Percentiles rank a stretch among this genome's conserved stretches.
Evolutionary conservation across 805 yeast genomes (phyloP).

Genomic region (Cyberlindnera subsufficiens): DNA sequence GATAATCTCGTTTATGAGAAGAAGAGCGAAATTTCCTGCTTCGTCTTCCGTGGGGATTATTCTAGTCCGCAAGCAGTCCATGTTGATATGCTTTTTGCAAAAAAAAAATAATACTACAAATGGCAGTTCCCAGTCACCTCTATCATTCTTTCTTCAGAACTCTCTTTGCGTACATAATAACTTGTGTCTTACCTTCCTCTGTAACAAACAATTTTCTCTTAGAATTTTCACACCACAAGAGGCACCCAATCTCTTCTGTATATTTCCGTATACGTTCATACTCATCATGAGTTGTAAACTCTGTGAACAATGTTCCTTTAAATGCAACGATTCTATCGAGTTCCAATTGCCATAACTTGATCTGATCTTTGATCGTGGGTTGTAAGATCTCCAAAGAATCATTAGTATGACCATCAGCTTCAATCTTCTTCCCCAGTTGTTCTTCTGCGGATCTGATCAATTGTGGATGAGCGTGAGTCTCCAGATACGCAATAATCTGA

Average conservation of each 20-base stretch:
- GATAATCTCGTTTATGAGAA: no score
- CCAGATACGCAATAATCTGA: slow-evolving; percentile 83
- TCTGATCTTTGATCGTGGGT: slow-evolving; percentile 96
- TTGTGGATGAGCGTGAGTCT: slow-evolving; percentile 91
- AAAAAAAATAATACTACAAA: no score
- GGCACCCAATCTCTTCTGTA: slow-evolving; percentile 87
- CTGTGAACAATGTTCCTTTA: slow-evolving; percentile 84
- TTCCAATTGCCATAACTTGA: slow-evolving; percentile 93
- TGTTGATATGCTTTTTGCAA: no score
- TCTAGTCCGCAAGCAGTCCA: no score
- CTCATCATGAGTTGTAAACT: slow-evolving; percentile 73
- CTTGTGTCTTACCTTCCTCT: slow-evolving; percentile 78
- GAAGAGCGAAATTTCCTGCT: no score
- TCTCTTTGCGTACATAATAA: slow-evolving; percentile 86
- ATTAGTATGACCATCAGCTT: slow-evolving; percentile 42
- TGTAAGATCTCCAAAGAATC: slow-evolving; percentile 66
- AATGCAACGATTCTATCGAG: slow-evolving; percentile 84
- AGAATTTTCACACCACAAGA: slow-evolving; percentile 76
- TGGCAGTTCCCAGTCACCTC: no score
- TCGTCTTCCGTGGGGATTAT: no score
- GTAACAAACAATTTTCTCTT: slow-evolving; percentile 80
- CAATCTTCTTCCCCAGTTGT: slow-evolving; percentile 57
- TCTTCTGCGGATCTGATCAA: slow-evolving; percentile 75
- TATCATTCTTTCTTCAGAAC: slow-evolving; percentile 22
- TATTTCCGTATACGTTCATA: slow-evolving; percentile 66